These are phyloP conservation scores for Neofusicoccum ribis DNA, from an alignment of 2,329 filamentous ascomycete species.

Conservation along the genomic window DNA sequence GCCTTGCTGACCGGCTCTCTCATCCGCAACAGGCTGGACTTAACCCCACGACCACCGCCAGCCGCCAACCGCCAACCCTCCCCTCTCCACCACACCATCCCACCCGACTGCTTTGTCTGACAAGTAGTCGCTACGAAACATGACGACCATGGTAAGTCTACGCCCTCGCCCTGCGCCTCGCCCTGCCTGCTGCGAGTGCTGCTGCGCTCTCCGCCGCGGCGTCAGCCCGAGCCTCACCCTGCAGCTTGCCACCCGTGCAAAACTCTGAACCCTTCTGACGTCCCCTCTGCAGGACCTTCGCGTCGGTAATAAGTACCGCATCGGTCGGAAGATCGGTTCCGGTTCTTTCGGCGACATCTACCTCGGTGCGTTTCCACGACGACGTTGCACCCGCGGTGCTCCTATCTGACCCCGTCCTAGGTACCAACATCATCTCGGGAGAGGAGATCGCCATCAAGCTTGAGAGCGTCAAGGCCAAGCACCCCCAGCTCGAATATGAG, in stretches of 20 bases:
- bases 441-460: slow-evolving; percentile 99
- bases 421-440: slow-evolving; percentile 98
- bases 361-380: slow-evolving; percentile 58
- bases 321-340: slow-evolving; percentile 98
- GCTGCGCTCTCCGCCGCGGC: background rate
- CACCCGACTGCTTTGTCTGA: slow-evolving; percentile 15
- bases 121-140: slow-evolving; percentile 37
- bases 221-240: slow-evolving; percentile 20
- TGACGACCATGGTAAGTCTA: slow-evolving; percentile 63
- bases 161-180: slow-evolving; percentile 35
- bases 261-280: slow-evolving; percentile 3
- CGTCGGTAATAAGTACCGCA: slow-evolving; percentile 99
- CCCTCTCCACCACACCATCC: slow-evolving; percentile 23
- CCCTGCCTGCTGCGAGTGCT: slow-evolving; percentile 19
- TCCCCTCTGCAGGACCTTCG: slow-evolving; percentile 75
- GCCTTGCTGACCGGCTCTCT: slow-evolving; percentile 40
- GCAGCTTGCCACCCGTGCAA: slow-evolving; percentile 22
- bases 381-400: background rate
- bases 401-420: slow-evolving; percentile 43
- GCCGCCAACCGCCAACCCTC: slow-evolving; percentile 26
- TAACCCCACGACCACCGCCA: slow-evolving; percentile 28
- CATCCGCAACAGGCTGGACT: slow-evolving; percentile 39
- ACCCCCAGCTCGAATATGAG: slow-evolving; percentile 98
- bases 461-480: slow-evolving; percentile 98
- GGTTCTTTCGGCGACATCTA: slow-evolving; percentile 99